phyloP scores from a whole-genome alignment of 306 rosid genomes.

The Malus fusca region DNA sequence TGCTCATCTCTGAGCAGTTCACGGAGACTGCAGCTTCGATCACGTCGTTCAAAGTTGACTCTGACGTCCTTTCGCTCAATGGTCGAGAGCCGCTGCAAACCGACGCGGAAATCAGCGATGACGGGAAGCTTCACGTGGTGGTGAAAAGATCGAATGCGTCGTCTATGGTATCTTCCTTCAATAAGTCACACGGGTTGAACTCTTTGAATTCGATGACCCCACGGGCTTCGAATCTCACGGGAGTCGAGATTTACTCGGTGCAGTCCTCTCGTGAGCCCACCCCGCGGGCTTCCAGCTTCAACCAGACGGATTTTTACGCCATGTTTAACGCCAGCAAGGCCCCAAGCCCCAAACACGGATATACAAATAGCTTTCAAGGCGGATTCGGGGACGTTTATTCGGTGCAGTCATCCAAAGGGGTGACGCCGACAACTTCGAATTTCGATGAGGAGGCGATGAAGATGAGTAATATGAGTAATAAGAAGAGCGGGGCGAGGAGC shows the following conservation, averaged over 20 bases:
- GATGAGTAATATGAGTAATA: slow-evolving; percentile 12
- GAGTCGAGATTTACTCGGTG: slow-evolving; percentile 80
- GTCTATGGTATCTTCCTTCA: slow-evolving; percentile 66
- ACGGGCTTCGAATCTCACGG: slow-evolving; percentile 70
- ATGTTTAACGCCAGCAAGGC: slow-evolving; percentile 78
- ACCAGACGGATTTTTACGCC: slow-evolving; percentile 70
- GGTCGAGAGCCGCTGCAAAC: slow-evolving; percentile 60
- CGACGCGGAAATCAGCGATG: slow-evolving; percentile 76
- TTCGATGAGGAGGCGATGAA: slow-evolving; percentile 72
- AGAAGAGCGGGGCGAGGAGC: slow-evolving; percentile 61
- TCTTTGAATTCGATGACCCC: slow-evolving; percentile 64
- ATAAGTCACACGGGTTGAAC: slow-evolving; percentile 52
- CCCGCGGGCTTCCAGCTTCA: slow-evolving; percentile 77
- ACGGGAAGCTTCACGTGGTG: slow-evolving; percentile 72
- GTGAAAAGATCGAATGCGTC: slow-evolving; percentile 58
- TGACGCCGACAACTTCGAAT: slow-evolving; percentile 64
- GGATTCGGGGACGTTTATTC: slow-evolving; percentile 52
- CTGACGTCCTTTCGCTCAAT: slow-evolving; percentile 69
- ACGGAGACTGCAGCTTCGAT: slow-evolving; percentile 81
- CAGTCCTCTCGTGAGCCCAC: slow-evolving; percentile 83
- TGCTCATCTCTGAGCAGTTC: slow-evolving; percentile 65
- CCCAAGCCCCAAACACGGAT: slow-evolving; percentile 72
- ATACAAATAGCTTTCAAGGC: slow-evolving; percentile 48
- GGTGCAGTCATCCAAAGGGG: slow-evolving; percentile 62
- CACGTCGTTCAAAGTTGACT: slow-evolving; percentile 63